Conservation (phyloP, 148 eudicot genomes). For the Chenopodium quinoa region DNA sequence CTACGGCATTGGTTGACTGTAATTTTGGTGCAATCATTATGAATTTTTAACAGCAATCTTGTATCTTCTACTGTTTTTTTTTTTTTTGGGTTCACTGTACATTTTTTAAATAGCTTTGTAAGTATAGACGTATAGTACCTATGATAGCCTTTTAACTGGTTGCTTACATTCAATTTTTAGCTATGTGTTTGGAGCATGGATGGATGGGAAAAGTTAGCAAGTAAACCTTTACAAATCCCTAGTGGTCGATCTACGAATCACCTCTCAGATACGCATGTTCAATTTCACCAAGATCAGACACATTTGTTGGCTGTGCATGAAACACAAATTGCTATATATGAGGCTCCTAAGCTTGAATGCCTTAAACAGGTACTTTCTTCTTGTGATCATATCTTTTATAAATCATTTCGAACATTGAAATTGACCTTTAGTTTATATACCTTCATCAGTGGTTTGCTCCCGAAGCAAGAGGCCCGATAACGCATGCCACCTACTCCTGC, state of each 20-base stretch:
- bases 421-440: conserved; percentile 1
- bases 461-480: conserved; percentile 78
- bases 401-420: conserved; percentile 4
- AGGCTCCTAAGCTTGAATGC: conserved; percentile 81
- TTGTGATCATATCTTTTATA: background rate
- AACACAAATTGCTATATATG: conserved; percentile 85
- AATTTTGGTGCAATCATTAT: background rate
- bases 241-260: conserved; percentile 54
- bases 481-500: conserved; percentile 89
- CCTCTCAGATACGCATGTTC: conserved; percentile 79
- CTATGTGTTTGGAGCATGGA: conserved; percentile 88
- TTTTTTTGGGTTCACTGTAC: background rate
- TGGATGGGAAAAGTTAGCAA: conserved; percentile 66
- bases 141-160: background rate
- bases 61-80: background rate
- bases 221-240: conserved; percentile 56
- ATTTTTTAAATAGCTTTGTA: background rate
- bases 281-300: conserved; percentile 85
- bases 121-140: background rate
- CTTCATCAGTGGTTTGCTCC: conserved; percentile 68
- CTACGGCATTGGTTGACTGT: background rate
- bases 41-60: background rate
- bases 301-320: conserved; percentile 83
- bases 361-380: conserved; percentile 56
- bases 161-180: conserved; percentile 36